These are phyloP conservation scores for Neotropicomus parvogracilis DNA, from an alignment of 1,284 basidiomycete species.

Conservation along the genomic window DNA sequence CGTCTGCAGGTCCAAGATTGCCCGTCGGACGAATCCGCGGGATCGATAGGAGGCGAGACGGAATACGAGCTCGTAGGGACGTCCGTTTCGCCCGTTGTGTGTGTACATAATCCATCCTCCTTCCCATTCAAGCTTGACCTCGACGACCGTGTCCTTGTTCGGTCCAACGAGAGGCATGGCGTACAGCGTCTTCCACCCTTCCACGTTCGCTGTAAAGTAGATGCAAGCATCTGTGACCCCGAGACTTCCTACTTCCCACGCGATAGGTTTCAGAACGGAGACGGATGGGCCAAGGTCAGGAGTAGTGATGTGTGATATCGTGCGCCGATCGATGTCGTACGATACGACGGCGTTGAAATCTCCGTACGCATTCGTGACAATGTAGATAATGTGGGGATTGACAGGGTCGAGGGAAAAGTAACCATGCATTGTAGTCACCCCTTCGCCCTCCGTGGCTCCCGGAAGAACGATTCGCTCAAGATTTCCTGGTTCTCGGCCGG, in stretches of 20 bases:
- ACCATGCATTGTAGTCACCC: slow-evolving; percentile 20
- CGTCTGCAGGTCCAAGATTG: slow-evolving; percentile 22
- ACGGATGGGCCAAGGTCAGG: slow-evolving; percentile 23
- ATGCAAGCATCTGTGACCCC: slow-evolving; percentile 26
- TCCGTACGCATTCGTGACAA: slow-evolving; percentile 35
- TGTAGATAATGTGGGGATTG: slow-evolving; percentile 28
- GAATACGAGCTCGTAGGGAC: slow-evolving; percentile 31
- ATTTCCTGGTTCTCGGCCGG: slow-evolving; percentile 21
- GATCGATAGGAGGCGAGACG: slow-evolving; percentile 30
- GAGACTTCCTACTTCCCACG: slow-evolving; percentile 29
- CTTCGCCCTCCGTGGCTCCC: slow-evolving; percentile 28
- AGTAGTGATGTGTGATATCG: slow-evolving; percentile 36
- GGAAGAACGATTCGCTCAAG: slow-evolving; percentile 32
- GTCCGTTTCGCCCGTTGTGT: slow-evolving; percentile 32
- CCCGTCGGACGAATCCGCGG: slow-evolving; percentile 26
- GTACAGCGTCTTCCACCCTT: slow-evolving; percentile 36
- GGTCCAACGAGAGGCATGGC: slow-evolving; percentile 30
- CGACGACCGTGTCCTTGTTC: slow-evolving; percentile 28
- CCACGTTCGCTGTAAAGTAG: slow-evolving; percentile 35
- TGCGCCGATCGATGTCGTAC: slow-evolving; percentile 29
- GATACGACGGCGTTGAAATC: slow-evolving; percentile 34
- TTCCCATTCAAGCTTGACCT: slow-evolving; percentile 34
- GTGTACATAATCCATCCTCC: slow-evolving; percentile 26
- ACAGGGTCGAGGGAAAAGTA: slow-evolving; percentile 31
- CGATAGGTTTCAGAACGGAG: slow-evolving; percentile 31